Evolutionary conservation across 345 rosid species (phyloP), one percentile per base, ranked within the genome.

Genomic region (Bruguiera parviflora): DNA sequence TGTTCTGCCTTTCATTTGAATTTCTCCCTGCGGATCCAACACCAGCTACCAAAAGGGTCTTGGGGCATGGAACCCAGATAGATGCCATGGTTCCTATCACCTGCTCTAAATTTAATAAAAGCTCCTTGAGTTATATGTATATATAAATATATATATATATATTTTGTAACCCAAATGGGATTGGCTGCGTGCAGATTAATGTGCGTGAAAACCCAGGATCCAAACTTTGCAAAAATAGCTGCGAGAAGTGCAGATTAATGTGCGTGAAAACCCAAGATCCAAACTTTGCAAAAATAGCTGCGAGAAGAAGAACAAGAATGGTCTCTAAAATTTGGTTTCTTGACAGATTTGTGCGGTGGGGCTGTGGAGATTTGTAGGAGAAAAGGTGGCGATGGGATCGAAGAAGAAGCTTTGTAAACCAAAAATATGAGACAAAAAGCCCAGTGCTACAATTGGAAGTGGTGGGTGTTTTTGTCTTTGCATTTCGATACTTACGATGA

Each of bases 51-150:
- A 78, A 69, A 69, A 83, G 76, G 71, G 88, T 78, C 73, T 92
- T 92, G 62, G 92, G 86, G 73, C 83, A 84, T 25, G 98, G 88
- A 62, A 83, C 80, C 0, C 89, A 77, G 59, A 77, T 72, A 37
- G 92, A 83, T 21, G 90, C 88, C 98, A 92, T 92, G 65, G 31
- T 47, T 57, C n/a, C n/a, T 43, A 13, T 32, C 28, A 57, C 51
- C 16, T 28, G 56, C 63, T 35, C 68, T 56, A 55, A 10, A 27
- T 16, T 24, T 8, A 18, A 20, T 2, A 11, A 61, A 43, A 43
- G 18, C 18, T 11, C 18, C 49, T 43, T 13, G 5, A 10, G 18
- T 43, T 3, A 13, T 43, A 43, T 43, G 18, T 11, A 43, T 43
- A 43, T 43, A 43, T 3, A 13, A n/a, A n/a, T 3, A 13, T 43